Conservation (phyloP, 495 filamentous ascomycete species). For the Aspergillus affinis region DNA sequence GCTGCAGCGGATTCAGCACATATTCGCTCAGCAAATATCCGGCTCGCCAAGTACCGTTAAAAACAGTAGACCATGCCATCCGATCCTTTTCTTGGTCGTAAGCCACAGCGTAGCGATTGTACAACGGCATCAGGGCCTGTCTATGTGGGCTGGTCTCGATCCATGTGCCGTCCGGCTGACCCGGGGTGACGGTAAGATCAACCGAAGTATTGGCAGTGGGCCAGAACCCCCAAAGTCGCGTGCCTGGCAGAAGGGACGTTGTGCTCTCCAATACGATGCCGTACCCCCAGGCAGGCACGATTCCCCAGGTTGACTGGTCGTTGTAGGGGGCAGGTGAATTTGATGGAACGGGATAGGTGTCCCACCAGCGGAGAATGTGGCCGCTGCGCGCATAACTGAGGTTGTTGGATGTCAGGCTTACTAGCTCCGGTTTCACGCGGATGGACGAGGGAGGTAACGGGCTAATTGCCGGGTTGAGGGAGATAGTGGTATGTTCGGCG, state of each 20-base stretch:
- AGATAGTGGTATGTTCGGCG: slow-evolving; percentile 20
- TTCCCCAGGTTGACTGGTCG: slow-evolving; percentile 47
- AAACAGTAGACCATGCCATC: slow-evolving; percentile 40
- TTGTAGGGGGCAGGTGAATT: slow-evolving; percentile 52
- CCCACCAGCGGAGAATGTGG: slow-evolving; percentile 45
- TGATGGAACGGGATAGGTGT: slow-evolving; percentile 35
- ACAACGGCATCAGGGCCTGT: slow-evolving; percentile 45
- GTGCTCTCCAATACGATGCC: slow-evolving; percentile 50
- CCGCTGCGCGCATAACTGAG: slow-evolving; percentile 54
- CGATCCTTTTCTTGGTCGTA: slow-evolving; percentile 14
- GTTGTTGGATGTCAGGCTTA: slow-evolving; percentile 56
- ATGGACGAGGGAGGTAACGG: slow-evolving; percentile 28
- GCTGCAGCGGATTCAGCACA: slow-evolving; percentile 38
- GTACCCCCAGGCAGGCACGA: slow-evolving; percentile 58
- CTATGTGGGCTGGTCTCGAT: slow-evolving; percentile 44
- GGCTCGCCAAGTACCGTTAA: slow-evolving; percentile 44
- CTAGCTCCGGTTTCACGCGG: slow-evolving; percentile 41
- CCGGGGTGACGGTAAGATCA: slow-evolving; percentile 25
- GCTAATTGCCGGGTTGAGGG: background rate
- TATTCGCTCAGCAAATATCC: slow-evolving; percentile 48
- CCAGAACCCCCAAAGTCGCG: slow-evolving; percentile 37
- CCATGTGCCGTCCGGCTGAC: slow-evolving; percentile 31
- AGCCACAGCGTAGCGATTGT: slow-evolving; percentile 47
- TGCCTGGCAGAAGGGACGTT: slow-evolving; percentile 26
- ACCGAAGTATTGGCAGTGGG: slow-evolving; percentile 30